These are phyloP conservation scores for Styphnolobium japonicum DNA, from an alignment of 306 rosid genomes.

Conservation along the genomic window DNA sequence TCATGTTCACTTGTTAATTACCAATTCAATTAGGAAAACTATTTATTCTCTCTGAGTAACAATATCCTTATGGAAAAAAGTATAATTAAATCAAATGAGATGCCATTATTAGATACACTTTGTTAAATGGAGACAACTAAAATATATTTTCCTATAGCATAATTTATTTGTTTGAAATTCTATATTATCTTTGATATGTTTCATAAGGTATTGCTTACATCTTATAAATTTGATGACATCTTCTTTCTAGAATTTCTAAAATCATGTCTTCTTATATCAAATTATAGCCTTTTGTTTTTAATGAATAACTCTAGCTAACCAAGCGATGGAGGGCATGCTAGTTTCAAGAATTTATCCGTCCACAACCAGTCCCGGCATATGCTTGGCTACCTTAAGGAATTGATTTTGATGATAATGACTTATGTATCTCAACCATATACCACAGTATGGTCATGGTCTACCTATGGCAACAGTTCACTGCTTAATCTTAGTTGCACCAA, in stretches of 20 bases:
- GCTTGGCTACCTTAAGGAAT: not conserved
- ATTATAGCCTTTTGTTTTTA: not conserved
- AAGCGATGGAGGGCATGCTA: not conserved
- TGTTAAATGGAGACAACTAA: not conserved
- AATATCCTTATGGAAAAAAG: not conserved
- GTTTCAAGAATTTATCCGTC: not conserved
- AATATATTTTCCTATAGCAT: constrained; percentile 6
- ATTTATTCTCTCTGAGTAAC: not conserved
- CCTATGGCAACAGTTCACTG: not conserved
- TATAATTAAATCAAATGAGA: constrained; percentile 14
- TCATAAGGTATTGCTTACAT: not conserved
- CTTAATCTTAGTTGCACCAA: not conserved
- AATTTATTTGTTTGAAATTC: not conserved
- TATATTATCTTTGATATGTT: not conserved
- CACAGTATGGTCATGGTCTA: not conserved
- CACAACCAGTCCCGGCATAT: not conserved
- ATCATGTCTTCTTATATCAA: not conserved
- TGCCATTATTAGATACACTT: not conserved
- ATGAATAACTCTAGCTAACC: not conserved
- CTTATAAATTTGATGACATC: not conserved
- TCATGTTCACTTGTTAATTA: not conserved
- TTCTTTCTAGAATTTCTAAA: not conserved
- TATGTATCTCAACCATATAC: too few relatives aligned
- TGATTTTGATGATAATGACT: not conserved
- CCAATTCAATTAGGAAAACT: not conserved